phyloP scores from a whole-genome alignment of 306 rosid genomes.

The Trichosanthes truncata region DNA sequence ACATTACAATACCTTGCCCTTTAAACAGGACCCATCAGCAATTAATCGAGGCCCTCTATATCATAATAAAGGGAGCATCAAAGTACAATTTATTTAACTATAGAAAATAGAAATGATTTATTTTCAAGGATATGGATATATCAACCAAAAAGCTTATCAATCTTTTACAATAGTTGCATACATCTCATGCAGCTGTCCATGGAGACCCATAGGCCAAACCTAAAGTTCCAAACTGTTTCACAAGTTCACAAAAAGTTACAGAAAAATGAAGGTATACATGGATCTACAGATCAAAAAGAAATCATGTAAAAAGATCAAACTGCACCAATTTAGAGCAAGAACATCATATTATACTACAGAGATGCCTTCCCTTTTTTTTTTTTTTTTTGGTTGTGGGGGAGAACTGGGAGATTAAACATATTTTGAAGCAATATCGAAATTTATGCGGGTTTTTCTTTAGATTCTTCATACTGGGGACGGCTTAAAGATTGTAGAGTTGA shows the following conservation, averaged over 20 bases:
- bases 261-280: slow-evolving; percentile 14
- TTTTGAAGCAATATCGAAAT: background rate
- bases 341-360: slow-evolving; percentile 1
- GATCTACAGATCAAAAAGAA: slow-evolving; percentile 3
- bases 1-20: no score
- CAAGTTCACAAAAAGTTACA: background rate
- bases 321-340: slow-evolving; percentile 9
- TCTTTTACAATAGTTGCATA: slow-evolving; percentile 5
- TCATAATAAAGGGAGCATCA: background rate
- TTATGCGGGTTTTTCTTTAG: background rate
- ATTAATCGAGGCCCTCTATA: no score
- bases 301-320: slow-evolving; percentile 3
- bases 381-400: no score
- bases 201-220: background rate
- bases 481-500: background rate
- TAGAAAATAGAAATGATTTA: background rate
- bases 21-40: no score
- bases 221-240: slow-evolving; percentile 4
- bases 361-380: background rate
- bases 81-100: background rate
- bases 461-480: background rate
- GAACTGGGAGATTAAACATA: background rate
- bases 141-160: background rate
- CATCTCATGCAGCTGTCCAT: background rate
- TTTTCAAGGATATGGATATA: background rate